Evolutionary conservation across 192 early-diverging fungal species (phyloP).

Genomic region (Linnemannia schmuckeri): DNA sequence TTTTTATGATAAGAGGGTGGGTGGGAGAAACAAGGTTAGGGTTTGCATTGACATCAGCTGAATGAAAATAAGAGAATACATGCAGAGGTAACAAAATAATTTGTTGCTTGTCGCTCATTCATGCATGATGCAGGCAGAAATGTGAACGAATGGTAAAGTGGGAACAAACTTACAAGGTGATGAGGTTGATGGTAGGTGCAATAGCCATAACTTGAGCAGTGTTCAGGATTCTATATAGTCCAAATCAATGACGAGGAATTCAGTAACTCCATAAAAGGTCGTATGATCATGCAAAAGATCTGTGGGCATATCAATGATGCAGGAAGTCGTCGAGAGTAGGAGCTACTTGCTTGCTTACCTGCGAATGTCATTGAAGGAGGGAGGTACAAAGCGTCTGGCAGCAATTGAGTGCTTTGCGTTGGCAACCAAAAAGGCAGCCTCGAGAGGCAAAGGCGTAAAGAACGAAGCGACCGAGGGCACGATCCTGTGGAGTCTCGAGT

Average conservation of each 20-base stretch:
- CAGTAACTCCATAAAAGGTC: not conserved
- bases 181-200: conserved; percentile 75
- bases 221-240: conserved; percentile 79
- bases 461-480: conserved; percentile 88
- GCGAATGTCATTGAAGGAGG: conserved; percentile 93
- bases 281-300: not conserved
- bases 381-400: conserved; percentile 85
- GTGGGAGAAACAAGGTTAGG: not conserved
- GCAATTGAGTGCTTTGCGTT: conserved; percentile 79
- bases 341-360: conserved; percentile 41
- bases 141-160: not conserved
- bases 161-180: conserved; percentile 79
- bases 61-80: not conserved
- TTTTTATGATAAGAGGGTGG: not conserved
- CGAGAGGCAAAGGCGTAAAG: conserved; percentile 86
- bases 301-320: not conserved
- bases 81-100: not conserved
- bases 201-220: conserved; percentile 87
- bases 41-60: not conserved
- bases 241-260: not conserved
- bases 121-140: not conserved
- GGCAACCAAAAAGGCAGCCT: conserved; percentile 76
- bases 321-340: not conserved
- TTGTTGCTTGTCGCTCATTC: not conserved
- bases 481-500: conserved; percentile 82